A percentile compares a stretch with the other conserved stretches of the same genome.
Evolutionary conservation across 208 protist genomes (phyloP).

Genomic region (Leishmania tropica): DNA sequence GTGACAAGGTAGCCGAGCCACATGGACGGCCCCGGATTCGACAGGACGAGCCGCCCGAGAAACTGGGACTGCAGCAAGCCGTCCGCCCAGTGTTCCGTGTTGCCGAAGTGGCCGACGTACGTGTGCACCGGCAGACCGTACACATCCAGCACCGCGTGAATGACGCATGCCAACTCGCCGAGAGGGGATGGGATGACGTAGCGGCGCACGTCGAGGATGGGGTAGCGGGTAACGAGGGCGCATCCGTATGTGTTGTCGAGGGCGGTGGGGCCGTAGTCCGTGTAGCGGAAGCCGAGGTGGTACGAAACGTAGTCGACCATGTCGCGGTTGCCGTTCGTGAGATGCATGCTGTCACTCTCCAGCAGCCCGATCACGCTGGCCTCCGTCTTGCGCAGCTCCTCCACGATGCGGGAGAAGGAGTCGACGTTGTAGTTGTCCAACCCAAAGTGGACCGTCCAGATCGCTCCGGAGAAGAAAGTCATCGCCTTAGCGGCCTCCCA

Average conservation of each 20-base stretch:
- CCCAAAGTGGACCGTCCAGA: constrained; percentile 85
- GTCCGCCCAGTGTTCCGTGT: constrained; percentile 85
- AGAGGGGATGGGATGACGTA: constrained; percentile 80
- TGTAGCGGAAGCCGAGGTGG: constrained; percentile 74
- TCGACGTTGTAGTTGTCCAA: constrained; percentile 84
- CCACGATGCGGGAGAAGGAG: constrained; percentile 56
- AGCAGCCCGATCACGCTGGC: constrained; percentile 68
- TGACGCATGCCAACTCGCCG: constrained; percentile 70
- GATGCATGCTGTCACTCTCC: constrained; percentile 79
- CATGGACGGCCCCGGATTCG: constrained; percentile 65
- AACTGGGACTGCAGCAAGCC: constrained; percentile 87
- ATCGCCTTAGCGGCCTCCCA: constrained; percentile 69
- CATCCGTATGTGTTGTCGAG: constrained; percentile 87
- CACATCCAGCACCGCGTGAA: constrained; percentile 75
- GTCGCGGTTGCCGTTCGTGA: constrained; percentile 74
- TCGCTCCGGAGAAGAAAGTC: constrained; percentile 78
- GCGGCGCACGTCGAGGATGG: constrained; percentile 57
- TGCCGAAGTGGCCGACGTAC: constrained; percentile 85
- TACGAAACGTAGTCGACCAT: constrained; percentile 82
- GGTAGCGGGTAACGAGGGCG: constrained; percentile 78
- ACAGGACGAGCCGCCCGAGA: constrained; percentile 45
- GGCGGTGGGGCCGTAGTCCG: constrained; percentile 73
- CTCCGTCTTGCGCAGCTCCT: constrained; percentile 44
- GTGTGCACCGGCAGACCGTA: constrained; percentile 64
- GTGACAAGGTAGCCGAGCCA: constrained; percentile 86